A percentile compares a stretch with the other conserved stretches of the same genome.
These are phyloP conservation scores for Pichia nanzhaoensis DNA, from an alignment of 805 yeast species.

Conservation along the genomic window DNA sequence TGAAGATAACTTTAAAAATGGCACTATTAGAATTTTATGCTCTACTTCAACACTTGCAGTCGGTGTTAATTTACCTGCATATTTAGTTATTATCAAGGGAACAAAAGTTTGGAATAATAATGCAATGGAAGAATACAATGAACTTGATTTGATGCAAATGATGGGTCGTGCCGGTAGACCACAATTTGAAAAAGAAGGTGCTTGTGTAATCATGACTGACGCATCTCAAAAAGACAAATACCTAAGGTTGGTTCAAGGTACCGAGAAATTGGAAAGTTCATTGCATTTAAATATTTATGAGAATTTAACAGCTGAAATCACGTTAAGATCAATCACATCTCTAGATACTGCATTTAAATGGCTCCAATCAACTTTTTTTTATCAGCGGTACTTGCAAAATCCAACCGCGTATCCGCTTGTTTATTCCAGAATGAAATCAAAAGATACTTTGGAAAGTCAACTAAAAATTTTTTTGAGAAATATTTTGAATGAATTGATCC, in stretches of 20 bases:
- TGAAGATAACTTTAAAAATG: conserved; percentile 59
- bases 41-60: conserved; percentile 79
- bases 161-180: conserved; percentile 85
- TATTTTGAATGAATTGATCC: conserved; percentile 29
- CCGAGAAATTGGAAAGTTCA: conserved; percentile 76
- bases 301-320: conserved; percentile 74
- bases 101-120: conserved; percentile 56
- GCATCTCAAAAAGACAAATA: conserved; percentile 66
- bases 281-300: conserved; percentile 66
- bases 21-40: conserved; percentile 57
- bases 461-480: conserved; percentile 5
- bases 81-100: conserved; percentile 70
- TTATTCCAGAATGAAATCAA: conserved; percentile 24
- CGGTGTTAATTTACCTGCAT: conserved; percentile 82
- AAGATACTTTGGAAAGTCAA: conserved; percentile 4
- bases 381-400: conserved; percentile 63
- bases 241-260: conserved; percentile 67
- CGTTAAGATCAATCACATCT: conserved; percentile 55
- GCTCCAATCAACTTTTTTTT: conserved; percentile 67
- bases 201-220: conserved; percentile 66
- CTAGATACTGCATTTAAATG: conserved; percentile 66
- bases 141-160: conserved; percentile 79
- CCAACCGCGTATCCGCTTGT: conserved; percentile 64
- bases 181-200: conserved; percentile 70
- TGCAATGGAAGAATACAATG: conserved; percentile 55